Evolutionary conservation across 129 eudicot genomes (phyloP), one percentile per base, ranked within the genome.

Genomic region (Tagetes patula): DNA sequence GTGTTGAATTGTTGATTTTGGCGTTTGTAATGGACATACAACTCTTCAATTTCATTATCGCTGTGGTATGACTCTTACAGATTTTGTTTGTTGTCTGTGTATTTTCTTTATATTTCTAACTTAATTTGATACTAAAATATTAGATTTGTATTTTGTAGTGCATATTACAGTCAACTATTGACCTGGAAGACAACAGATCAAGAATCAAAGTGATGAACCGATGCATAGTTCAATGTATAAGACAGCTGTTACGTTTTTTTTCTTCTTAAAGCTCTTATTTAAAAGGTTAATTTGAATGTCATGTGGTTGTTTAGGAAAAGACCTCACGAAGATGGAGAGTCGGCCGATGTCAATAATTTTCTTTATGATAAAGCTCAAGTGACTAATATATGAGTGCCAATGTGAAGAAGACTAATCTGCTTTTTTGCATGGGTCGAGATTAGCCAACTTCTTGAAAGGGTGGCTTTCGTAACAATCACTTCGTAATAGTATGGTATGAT

Each of bases 391-490:
- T 20, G 27, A 20, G 27, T 20, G 50, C 47, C 64, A 65, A 27
- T 55, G 62, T 73, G 82, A 71, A 48, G 79, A 66, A 46, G 79
- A 65, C 5, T 70, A 60, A 8, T 71, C 68, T 1, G 31, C 5
- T 46, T 75, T 53, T 37, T 43, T 70, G 45, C 81, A 66, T 70
- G 73, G 80, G 45, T 70, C 77, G 45, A 81, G 70, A 66, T 20
- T 81, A 49, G 70, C 74, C 40, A 75, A 75, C 56, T 69, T 75
- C 66, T 70, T 75, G 42, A 81, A 54, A 75, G 80, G 84, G 12
- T 70, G 80, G 76, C 71, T 80, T 69, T 75, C 84, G 59, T 80
- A 80, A 66, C 65, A 71, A 33, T 73, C 73, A 5, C 60, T 79
- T 45, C 78, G 69, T 72, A 72, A 43, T 56, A 52, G 73, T 71